A percentile compares a stretch with the other conserved stretches of the same genome.
These are phyloP conservation scores for Boletus vermiculosoides DNA, from an alignment of 768 basidiomycete genomes.

Conservation along the genomic window DNA sequence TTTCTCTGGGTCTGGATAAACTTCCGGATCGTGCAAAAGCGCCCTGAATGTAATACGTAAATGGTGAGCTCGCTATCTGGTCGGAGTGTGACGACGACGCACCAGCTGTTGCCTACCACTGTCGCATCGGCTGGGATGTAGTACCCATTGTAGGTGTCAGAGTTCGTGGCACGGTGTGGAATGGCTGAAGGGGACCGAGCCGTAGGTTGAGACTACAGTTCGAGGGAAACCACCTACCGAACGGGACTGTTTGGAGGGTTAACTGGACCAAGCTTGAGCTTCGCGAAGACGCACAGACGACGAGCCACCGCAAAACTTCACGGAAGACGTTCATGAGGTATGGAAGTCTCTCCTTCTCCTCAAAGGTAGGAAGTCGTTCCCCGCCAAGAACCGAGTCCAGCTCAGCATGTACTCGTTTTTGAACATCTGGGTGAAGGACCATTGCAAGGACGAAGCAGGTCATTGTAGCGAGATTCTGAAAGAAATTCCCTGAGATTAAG, in stretches of 20 bases:
- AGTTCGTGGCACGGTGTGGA: background rate
- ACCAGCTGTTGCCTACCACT: conserved; percentile 5
- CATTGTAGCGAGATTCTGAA: conserved; percentile 3
- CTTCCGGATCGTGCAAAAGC: background rate
- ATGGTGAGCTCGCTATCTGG: too few relatives aligned
- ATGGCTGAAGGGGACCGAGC: background rate
- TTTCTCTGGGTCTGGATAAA: conserved; percentile 2
- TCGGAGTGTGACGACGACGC: background rate
- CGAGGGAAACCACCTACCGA: background rate
- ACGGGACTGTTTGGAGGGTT: background rate
- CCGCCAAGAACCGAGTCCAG: background rate
- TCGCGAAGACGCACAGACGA: background rate
- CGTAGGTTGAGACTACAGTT: background rate
- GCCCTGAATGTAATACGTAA: background rate
- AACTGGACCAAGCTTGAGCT: background rate
- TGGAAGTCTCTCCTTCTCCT: conserved; percentile 2
- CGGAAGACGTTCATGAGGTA: conserved; percentile 6
- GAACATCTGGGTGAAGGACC: background rate
- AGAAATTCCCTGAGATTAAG: background rate
- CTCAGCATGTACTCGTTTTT: background rate
- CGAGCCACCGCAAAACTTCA: conserved; percentile 4
- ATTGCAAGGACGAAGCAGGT: conserved; percentile 1
- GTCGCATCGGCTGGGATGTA: conserved; percentile 4
- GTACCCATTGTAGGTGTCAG: conserved; percentile 5
- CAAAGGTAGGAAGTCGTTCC: conserved; percentile 4